These are phyloP conservation scores for Lactarius tabidus DNA, from an alignment of 768 basidiomycete species.

Conservation along the genomic window DNA sequence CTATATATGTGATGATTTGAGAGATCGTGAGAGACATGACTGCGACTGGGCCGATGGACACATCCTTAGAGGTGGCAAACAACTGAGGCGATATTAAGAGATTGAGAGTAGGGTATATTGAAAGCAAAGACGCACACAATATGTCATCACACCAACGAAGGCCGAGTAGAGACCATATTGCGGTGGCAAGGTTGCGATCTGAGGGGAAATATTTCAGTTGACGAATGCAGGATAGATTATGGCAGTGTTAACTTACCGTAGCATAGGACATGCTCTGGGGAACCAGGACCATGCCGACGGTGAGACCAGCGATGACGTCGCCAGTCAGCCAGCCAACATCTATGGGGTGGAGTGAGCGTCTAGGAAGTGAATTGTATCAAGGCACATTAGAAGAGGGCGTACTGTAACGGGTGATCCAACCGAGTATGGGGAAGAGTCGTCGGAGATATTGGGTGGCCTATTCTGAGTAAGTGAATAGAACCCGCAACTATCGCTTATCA, in stretches of 20 bases:
- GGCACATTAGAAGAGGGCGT: slow-evolving; percentile 28
- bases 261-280: slow-evolving; percentile 94
- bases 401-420: slow-evolving; percentile 90
- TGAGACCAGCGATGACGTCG: slow-evolving; percentile 86
- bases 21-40: slow-evolving; percentile 93
- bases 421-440: slow-evolving; percentile 77
- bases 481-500: not conserved
- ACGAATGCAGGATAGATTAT: not conserved
- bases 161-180: slow-evolving; percentile 94
- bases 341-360: slow-evolving; percentile 3
- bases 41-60: slow-evolving; percentile 98
- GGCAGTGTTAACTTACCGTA: slow-evolving; percentile 39
- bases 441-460: slow-evolving; percentile 62
- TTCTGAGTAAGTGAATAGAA: slow-evolving; percentile 13
- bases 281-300: slow-evolving; percentile 93
- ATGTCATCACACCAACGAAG: slow-evolving; percentile 81
- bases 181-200: slow-evolving; percentile 81
- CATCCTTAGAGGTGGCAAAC: slow-evolving; percentile 97
- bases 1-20: slow-evolving; percentile 69
- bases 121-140: slow-evolving; percentile 54
- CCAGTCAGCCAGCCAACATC: slow-evolving; percentile 72
- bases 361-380: not conserved
- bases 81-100: slow-evolving; percentile 43
- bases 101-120: not conserved
- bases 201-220: not conserved